phyloP scores from a whole-genome alignment of 2,329 filamentous ascomycete species.

The Aspergillus ustus region DNA sequence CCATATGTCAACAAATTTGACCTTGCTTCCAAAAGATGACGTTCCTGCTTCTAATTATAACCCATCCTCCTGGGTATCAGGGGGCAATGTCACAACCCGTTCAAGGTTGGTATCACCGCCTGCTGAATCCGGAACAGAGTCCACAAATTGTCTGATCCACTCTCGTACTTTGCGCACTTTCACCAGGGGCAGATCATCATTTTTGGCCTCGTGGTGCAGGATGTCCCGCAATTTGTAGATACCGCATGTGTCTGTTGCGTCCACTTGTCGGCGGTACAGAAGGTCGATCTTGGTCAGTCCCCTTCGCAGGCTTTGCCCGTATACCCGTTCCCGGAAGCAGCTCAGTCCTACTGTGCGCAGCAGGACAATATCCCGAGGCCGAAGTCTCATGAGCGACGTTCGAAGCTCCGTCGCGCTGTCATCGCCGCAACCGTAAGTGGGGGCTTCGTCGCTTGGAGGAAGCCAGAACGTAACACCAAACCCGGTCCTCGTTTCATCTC shows the following conservation, averaged over 20 bases:
- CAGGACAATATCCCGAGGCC: constrained; percentile 76
- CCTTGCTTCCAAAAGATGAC: background rate
- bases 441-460: constrained; percentile 39
- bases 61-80: constrained; percentile 22
- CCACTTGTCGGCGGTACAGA: constrained; percentile 62
- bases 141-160: constrained; percentile 77
- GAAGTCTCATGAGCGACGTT: constrained; percentile 53
- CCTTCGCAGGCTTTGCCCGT: constrained; percentile 78
- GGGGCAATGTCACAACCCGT: constrained; percentile 19
- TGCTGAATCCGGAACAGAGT: constrained; percentile 38
- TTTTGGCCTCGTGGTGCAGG: constrained; percentile 24
- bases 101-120: constrained; percentile 26
- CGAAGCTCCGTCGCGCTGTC: constrained; percentile 40
- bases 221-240: constrained; percentile 58
- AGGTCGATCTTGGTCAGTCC: constrained; percentile 72
- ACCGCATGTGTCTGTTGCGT: constrained; percentile 58
- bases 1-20: background rate
- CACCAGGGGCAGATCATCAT: constrained; percentile 56
- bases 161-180: constrained; percentile 72
- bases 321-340: constrained; percentile 75
- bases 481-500: constrained; percentile 80
- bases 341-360: constrained; percentile 79
- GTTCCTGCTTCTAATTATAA: constrained; percentile 25
- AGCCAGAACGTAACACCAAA: constrained; percentile 90
- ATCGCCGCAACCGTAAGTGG: constrained; percentile 9